Evolutionary conservation across 495 filamentous ascomycete genomes (phyloP), one percentile per base, ranked within the genome.

Genomic region (Neurospora sp.): DNA sequence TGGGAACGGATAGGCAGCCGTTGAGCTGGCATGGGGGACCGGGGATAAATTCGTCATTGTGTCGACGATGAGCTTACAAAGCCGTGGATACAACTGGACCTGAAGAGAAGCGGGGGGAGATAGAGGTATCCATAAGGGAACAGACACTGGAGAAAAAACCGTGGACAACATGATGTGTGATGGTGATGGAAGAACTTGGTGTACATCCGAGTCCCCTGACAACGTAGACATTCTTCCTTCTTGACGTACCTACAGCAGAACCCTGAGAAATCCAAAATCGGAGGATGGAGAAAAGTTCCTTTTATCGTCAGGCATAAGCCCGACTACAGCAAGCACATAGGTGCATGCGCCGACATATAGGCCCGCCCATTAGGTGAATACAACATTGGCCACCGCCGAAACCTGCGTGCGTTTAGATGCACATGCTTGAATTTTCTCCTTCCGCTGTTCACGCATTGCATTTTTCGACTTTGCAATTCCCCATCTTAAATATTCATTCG

Each of bases 161-260:
- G 3, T 12, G 0, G 20, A 53, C 45, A 2, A 6, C 20, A 9
- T 6, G 20, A 2, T 4, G 3, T 22, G 0, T 22, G n/a, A 4
- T 12, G 3, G 0, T 53, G n/a, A 53, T 12, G n/a, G 18, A 2
- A 12, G 0, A 0, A 22, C 0, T 12, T 22, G 2, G 8, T 22
- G 0, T 9, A 53, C 45, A 1, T 53, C 20, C 20, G 4, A 20
- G 8, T 27, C 3, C 10, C 10, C 3, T 1, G 8, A 20, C 8
- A 9, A 20, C 1, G n/a, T 20, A 45, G 44, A 45, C 44, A 20
- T 45, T 20, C 18, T 45, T 45, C 18, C 42, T n/a, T 2, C 3
- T n/a, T n/a, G 42, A n/a, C 6, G 1, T 8, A n/a, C 42, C 16
- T n/a, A n/a, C 8, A 45, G 16, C 6, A 20, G 18, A n/a, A 18